Base-by-base conservation (phyloP, 202 grass and related monocot species). In the Hordeum pubiflorum region DNA sequence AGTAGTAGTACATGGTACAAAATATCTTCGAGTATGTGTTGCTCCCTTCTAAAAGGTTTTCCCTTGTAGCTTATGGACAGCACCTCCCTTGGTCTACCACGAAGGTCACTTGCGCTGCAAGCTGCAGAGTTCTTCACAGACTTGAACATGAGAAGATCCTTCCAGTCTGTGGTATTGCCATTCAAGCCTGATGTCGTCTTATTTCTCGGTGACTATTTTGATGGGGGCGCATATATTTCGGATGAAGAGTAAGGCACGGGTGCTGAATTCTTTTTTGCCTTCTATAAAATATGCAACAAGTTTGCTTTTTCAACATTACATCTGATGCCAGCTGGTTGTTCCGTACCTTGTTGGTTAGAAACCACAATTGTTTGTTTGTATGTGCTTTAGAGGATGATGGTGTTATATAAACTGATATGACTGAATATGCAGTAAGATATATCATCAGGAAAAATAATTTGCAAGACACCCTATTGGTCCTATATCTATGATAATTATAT, bases 161-260 rank as follows among this genome's bases (percentile, higher is more conserved):
- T 98, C 79, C 86, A 94, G 75, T 89, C 86, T 78, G 76, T 86
- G 4, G 83, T 98, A 87, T 77, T 94, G 81, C 86, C 90, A 4
- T 93, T 91, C 57, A 88, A 85, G 78, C 95, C 92, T 81, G 92
- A 94, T 39, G 31, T 91, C 41, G 71, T 98, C 74, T 79, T 98
- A 79, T 94, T 94, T 81, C 83, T 98, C n/a, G 95, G 95, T 29
- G 95, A 98, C 77, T 85, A 91, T 18, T 98, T 98, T 59, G 92
- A 98, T 68, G 95, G 95, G 39, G 92, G 88, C 5, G 85, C 92
- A 33, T 88, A 91, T 71, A 78, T 98, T 59, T 89, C 86, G 31
- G 77, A 93, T 82, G 88, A 98, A 93, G 95, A 94, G 92, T 98
- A 98, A 94, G 92, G 89, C 92, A 94, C 50, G 79, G 73, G 86